Base-by-base conservation (phyloP, 768 basidiomycete species). In the Lactarius trivialis region DNA sequence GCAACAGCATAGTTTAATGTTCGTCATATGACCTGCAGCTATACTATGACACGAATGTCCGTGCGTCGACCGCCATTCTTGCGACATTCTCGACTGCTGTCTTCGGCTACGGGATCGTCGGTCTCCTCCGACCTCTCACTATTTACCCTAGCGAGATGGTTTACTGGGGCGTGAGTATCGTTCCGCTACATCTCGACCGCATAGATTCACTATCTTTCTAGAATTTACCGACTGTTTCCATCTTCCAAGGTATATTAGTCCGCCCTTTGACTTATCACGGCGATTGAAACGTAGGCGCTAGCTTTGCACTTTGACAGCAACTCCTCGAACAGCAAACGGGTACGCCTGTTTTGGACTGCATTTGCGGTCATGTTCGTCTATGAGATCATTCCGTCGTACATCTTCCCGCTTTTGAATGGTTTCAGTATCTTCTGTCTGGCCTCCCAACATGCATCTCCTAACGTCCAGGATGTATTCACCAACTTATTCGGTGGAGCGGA, bases 101-200 rank as follows among this genome's bases (percentile, higher is more conserved):
- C 68, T 85, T 86, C 70, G 83, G 82, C 79, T 85, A 84, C 65
- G 84, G 83, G 3, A 71, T 86, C 7, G 82, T 83, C 6, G 85
- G 85, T 3, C 66, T 86, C 4, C 72, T 85, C 11, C 79, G 84
- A 3, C 82, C 83, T 2, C 72, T 85, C 24, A 82, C 81, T 0
- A 82, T 85, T 7, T 83, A 84, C 68, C 82, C 82, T 0, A 79
- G 80, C n/a, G 82, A 83, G 69, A 82, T 82, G 82, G 82, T 85
- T 19, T 85, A 84, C 64, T 84, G 82, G 82, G 58, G 62, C 48
- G 82, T 82, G 68, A 62, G 79, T 74, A 24, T 3, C 34, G 33
- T 43, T 7, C 15, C 26, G 17, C 59, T 51, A 17, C 26, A 24
- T 26, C 1, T 17, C 15, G 8, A 21, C 14, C 12, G 5, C 33